phyloP scores from a whole-genome alignment of 176 grass and related monocot genomes.

The Aegilops speltoides region DNA sequence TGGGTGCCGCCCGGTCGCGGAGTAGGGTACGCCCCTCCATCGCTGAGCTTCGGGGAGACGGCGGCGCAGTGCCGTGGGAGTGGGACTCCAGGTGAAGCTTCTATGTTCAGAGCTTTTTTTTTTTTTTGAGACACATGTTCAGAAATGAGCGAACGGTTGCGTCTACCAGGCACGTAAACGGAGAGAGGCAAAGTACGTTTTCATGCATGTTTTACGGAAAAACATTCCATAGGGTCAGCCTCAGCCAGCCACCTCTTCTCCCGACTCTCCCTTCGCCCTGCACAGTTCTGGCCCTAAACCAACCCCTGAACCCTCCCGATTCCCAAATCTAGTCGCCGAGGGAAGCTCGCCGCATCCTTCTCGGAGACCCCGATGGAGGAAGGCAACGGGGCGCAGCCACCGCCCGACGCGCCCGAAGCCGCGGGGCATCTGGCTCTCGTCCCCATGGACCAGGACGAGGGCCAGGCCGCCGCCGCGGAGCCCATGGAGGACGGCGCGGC shows the following conservation, averaged over 20 bases:
- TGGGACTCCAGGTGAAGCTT: too few relatives aligned
- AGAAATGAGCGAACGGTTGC: too few relatives aligned
- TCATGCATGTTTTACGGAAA: not conserved
- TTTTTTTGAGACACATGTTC: too few relatives aligned
- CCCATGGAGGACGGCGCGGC: constrained; percentile 53
- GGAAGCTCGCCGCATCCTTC: constrained; percentile 12
- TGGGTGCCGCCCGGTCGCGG: too few relatives aligned
- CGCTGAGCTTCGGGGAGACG: too few relatives aligned
- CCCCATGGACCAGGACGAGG: constrained; percentile 42
- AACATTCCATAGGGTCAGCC: not conserved
- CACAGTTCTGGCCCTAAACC: constrained; percentile 27
- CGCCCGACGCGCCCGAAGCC: constrained; percentile 1
- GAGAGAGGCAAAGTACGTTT: not conserved
- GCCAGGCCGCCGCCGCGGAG: constrained; percentile 8
- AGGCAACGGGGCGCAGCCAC: constrained; percentile 16
- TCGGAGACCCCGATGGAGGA: constrained; percentile 30
- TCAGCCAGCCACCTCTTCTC: not conserved
- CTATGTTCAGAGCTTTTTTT: too few relatives aligned
- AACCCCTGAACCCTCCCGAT: constrained; percentile 33
- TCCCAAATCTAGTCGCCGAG: constrained; percentile 22
- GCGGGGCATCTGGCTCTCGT: not conserved
- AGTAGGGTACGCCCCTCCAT: too few relatives aligned
- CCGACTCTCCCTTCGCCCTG: not conserved
- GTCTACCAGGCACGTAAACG: too few relatives aligned
- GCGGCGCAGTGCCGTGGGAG: too few relatives aligned